phyloP scores from a whole-genome alignment of 495 filamentous ascomycete species.

The Aspergillus sclerotioniger region DNA sequence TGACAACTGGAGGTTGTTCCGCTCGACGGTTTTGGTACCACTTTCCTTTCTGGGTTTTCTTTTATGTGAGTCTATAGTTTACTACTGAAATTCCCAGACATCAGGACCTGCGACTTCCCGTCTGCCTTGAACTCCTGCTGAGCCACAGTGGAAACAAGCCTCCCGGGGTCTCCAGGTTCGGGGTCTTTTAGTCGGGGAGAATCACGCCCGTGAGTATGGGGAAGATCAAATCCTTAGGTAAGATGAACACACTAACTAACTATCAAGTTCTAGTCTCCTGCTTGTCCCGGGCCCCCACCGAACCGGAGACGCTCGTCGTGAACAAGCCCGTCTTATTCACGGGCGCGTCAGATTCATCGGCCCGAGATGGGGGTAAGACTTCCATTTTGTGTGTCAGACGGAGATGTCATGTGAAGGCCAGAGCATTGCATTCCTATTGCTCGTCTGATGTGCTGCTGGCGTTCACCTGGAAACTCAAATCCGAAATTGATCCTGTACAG shows the following conservation, averaged over 20 bases:
- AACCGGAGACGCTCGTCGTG: not conserved
- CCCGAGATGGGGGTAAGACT: slow-evolving; percentile 1
- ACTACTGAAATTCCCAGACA: not conserved
- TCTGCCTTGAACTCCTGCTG: not conserved
- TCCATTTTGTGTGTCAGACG: slow-evolving; percentile 5
- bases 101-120: too few species aligned
- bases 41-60: not conserved
- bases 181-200: not conserved
- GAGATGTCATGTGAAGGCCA: slow-evolving; percentile 5
- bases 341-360: slow-evolving; percentile 6
- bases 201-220: not conserved
- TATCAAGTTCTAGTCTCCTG: not conserved
- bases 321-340: not conserved
- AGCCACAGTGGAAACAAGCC: slow-evolving; percentile 1
- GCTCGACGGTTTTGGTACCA: not conserved
- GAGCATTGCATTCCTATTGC: not conserved
- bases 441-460: not conserved
- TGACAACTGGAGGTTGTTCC: not conserved
- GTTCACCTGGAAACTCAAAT: not conserved
- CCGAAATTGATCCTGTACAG: not conserved
- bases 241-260: not conserved
- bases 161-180: slow-evolving; percentile 13
- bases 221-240: slow-evolving; percentile 3
- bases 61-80: not conserved
- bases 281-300: not conserved